Evolutionary conservation across 2,329 filamentous ascomycete genomes (phyloP), one percentile per base, ranked within the genome.

Genomic region (Rhytidhysteron rufulum): DNA sequence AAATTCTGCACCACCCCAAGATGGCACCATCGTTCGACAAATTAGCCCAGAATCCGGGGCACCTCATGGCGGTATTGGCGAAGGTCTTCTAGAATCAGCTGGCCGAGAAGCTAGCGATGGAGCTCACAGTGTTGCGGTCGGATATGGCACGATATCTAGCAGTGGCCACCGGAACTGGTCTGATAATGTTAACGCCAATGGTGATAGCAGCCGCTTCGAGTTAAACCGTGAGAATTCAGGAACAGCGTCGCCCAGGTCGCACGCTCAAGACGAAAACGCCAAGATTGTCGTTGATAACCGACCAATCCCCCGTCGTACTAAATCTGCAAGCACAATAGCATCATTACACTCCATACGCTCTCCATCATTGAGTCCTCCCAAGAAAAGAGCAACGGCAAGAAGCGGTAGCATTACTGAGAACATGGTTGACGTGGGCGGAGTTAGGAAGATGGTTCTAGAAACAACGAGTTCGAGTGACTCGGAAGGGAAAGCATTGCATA

Each of bases 371-470:
- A 57, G 47, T 18, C 55, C 58, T 0, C 47, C 51, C 8, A 60
- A 58, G 41, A 54, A 65, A 48, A 68, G 68, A 24, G 71, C 75
- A 7, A 70, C 73, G 4, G 81, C 82, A 5, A 75, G 85, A 41
- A 87, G 82, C 50, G 86, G 86, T 20, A 87, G 83, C 58, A 88
- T 90, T 52, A 88, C 85, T 0, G 85, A 90, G 63, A 86, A 85
- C 45, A 71, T 86, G n/a, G 70, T 89, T 41, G 83, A 90, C 55
- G 73, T 83, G 2, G 80, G 83, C 40, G 86, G 86, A 2, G 76
- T 89, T 38, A 79, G 80, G 48, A 91, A 91, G 66, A 79, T 88
- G 32, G 79, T 91, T 1, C 71, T 91, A 19, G 83, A 88, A 56
- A 82, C 82, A 3, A 84, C 75, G 19, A 81, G 76, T 50, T 77